phyloP scores from a whole-genome alignment of 2,329 filamentous ascomycete genomes.

The Ophiosphaerella herpotricha region DNA sequence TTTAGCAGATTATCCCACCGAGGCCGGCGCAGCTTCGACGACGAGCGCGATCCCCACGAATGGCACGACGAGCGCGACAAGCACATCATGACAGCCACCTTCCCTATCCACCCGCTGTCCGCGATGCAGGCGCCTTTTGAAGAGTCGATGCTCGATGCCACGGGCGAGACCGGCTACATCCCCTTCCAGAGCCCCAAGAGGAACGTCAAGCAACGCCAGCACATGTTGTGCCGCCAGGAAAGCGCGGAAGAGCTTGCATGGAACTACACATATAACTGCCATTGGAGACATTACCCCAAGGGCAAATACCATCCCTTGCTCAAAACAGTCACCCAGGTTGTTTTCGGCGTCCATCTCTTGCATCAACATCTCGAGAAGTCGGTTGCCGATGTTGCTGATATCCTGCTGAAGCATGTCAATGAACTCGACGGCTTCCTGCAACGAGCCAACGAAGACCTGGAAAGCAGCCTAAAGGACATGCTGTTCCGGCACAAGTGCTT shows the following conservation, averaged over 20 bases:
- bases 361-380: conserved; percentile 86
- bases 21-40: conserved; percentile 22
- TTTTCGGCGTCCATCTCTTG: conserved; percentile 88
- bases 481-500: conserved; percentile 72
- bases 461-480: conserved; percentile 77
- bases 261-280: conserved; percentile 71
- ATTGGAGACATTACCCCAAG: conserved; percentile 76
- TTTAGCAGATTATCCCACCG: conserved; percentile 28
- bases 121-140: conserved; percentile 81
- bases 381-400: conserved; percentile 83
- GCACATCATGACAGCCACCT: conserved; percentile 41
- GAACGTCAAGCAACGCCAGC: conserved; percentile 40
- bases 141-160: conserved; percentile 77
- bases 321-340: conserved; percentile 90
- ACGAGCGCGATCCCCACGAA: conserved; percentile 31
- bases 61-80: conserved; percentile 41
- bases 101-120: conserved; percentile 71
- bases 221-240: conserved; percentile 62
- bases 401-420: conserved; percentile 89
- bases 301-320: conserved; percentile 85
- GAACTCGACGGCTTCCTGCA: conserved; percentile 92
- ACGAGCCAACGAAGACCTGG: conserved; percentile 81
- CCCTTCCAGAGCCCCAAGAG: conserved; percentile 49
- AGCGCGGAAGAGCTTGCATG: conserved; percentile 68
- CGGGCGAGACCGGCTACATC: conserved; percentile 44